phyloP scores from a whole-genome alignment of 768 basidiomycete genomes.

The Paxillus ammoniavirescens region DNA sequence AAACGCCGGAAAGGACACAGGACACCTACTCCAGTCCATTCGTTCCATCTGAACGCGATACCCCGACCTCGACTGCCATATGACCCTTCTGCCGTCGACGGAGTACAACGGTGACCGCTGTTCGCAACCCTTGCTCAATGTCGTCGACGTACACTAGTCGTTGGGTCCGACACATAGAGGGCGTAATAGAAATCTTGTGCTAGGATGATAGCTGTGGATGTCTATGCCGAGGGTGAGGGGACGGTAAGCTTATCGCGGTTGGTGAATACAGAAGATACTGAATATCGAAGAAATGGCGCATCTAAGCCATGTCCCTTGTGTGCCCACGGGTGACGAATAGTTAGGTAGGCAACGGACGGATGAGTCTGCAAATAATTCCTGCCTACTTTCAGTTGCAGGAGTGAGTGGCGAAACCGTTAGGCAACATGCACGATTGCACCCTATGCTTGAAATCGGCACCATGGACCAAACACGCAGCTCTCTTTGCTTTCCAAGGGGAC shows the following conservation, averaged over 20 bases:
- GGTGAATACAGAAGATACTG: slow-evolving; percentile 73
- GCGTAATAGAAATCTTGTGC: slow-evolving; percentile 79
- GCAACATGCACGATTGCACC: no score
- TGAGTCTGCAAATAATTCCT: slow-evolving; percentile 61
- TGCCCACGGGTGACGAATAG: background rate
- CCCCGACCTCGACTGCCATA: slow-evolving; percentile 57
- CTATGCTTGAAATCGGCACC: slow-evolving; percentile 72
- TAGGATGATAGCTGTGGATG: slow-evolving; percentile 66
- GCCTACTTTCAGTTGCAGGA: slow-evolving; percentile 39
- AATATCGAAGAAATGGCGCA: slow-evolving; percentile 61
- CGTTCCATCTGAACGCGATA: slow-evolving; percentile 80
- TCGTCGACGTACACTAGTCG: slow-evolving; percentile 29
- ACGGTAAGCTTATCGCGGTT: no score
- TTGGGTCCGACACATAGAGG: slow-evolving; percentile 54
- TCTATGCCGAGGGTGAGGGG: no score
- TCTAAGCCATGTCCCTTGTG: slow-evolving; percentile 61
- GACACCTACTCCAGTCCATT: no score
- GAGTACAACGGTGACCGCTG: slow-evolving; percentile 57
- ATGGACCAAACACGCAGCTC: no score
- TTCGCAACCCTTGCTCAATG: slow-evolving; percentile 46
- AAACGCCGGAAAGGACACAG: no score
- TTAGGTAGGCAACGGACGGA: no score
- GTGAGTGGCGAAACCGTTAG: background rate
- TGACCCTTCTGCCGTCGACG: slow-evolving; percentile 51
- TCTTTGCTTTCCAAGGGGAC: no score